Conservation (phyloP, 139 green algal species). For the Chlorella sp. region DNA sequence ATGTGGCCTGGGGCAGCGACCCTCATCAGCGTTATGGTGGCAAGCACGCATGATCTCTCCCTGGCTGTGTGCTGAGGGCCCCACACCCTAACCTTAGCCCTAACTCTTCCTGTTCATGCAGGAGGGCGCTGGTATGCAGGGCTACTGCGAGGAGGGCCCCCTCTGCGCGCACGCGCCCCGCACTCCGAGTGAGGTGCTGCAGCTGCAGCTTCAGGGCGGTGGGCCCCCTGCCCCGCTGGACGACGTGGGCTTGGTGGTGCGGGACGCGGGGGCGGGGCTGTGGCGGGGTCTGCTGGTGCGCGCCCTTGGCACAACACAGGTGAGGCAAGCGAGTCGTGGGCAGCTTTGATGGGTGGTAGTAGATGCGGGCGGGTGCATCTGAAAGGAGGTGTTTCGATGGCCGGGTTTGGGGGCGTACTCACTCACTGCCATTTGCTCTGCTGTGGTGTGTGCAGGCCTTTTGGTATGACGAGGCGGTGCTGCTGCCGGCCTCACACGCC, state of each 20-base stretch:
- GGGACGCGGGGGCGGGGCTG: constrained; percentile 17
- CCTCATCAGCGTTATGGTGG: no score
- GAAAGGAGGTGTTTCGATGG: no score
- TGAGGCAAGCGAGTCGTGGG: no score
- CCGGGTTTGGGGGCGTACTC: no score
- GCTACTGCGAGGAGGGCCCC: constrained; percentile 7
- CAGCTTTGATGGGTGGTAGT: no score
- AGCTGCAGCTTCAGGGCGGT: neutral
- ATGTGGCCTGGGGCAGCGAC: neutral
- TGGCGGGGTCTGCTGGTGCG: neutral
- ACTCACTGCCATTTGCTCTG: no score
- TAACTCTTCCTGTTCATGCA: no score
- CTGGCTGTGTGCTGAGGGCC: no score
- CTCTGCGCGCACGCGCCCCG: constrained; percentile 11
- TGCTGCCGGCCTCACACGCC: constrained; percentile 9
- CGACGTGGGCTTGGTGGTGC: constrained; percentile 27
- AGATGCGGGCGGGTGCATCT: no score
- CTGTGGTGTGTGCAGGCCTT: neutral
- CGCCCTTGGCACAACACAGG: no score
- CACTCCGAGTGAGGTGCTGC: neutral
- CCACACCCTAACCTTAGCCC: no score
- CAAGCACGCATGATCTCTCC: no score
- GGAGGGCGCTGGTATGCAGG: constrained; percentile 1
- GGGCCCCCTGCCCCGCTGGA: constrained; percentile 3
- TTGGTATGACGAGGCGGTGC: constrained; percentile 21